phyloP scores from a whole-genome alignment of 306 rosid genomes.

The Cucurbita pepo region DNA sequence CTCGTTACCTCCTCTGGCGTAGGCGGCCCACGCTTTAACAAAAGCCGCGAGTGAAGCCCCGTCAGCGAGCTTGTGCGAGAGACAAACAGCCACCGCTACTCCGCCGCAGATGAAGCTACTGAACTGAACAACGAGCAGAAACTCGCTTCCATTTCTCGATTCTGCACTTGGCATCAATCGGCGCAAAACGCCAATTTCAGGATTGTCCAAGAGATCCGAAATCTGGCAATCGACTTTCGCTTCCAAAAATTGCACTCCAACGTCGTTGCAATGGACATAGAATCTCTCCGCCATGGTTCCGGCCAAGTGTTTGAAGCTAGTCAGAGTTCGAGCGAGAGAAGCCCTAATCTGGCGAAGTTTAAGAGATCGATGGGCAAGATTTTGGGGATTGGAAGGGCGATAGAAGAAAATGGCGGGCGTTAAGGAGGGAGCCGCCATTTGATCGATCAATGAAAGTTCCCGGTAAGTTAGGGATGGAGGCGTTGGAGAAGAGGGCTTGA shows the following conservation, averaged over 20 bases:
- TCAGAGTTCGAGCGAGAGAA: constrained; percentile 13
- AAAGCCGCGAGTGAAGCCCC: not conserved
- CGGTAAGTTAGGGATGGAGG: constrained; percentile 14
- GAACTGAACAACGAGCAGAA: not conserved
- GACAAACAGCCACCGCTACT: not conserved
- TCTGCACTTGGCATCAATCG: not conserved
- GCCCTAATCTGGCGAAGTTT: not conserved
- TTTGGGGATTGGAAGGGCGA: not conserved
- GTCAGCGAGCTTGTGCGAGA: constrained; percentile 10
- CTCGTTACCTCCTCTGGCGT: not conserved
- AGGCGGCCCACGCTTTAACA: constrained; percentile 9
- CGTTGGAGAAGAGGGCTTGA: constrained; percentile 27
- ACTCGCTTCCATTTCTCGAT: not conserved
- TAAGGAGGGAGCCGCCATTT: constrained; percentile 14
- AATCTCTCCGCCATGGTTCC: constrained; percentile 4
- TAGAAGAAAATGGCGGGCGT: constrained; percentile 23
- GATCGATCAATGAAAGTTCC: constrained; percentile 30
- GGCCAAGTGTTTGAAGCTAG: constrained; percentile 12
- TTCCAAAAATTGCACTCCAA: constrained; percentile 10
- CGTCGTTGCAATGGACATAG: constrained; percentile 11
- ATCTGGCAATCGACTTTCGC: not conserved
- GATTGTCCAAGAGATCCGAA: not conserved
- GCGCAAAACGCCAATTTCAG: not conserved
- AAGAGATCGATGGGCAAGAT: not conserved
- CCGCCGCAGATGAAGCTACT: constrained; percentile 8